A percentile compares a stretch with the other conserved stretches of the same genome.
Evolutionary conservation across 106 monocot species (phyloP).

Genomic region (Dendrobium catenatum): DNA sequence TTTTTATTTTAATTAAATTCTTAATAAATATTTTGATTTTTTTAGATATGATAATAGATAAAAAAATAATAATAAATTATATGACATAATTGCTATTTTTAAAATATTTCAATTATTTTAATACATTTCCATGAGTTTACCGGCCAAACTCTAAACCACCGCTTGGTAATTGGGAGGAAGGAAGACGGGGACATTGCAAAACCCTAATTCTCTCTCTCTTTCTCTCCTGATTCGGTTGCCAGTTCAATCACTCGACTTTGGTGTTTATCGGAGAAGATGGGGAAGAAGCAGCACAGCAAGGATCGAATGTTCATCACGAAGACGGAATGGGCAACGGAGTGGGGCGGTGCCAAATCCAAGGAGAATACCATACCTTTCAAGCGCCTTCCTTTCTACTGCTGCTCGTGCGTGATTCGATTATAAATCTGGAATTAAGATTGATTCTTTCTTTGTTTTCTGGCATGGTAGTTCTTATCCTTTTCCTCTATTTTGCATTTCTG

Average conservation of each 20-base stretch:
- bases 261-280: constrained; percentile 38
- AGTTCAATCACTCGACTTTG: neutral
- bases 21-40: no score
- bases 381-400: constrained; percentile 99
- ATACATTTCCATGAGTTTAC: no score
- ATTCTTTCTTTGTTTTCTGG: neutral
- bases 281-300: constrained; percentile 99
- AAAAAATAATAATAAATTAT: no score
- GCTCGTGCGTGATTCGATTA: constrained; percentile 45
- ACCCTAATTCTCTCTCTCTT: no score
- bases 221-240: no score
- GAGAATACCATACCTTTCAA: constrained; percentile 69
- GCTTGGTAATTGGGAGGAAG: no score
- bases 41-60: no score
- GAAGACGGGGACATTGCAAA: no score
- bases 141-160: no score
- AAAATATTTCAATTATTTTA: no score
- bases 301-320: constrained; percentile 98
- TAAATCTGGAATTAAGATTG: neutral
- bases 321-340: constrained; percentile 99
- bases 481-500: neutral
- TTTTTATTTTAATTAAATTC: no score
- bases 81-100: no score
- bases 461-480: neutral
- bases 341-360: constrained; percentile 94